Percentiles rank a stretch among this genome's conserved stretches.
These are phyloP conservation scores for Bisporella sp. DNA, from an alignment of 2,329 filamentous ascomycete species.

Conservation along the genomic window DNA sequence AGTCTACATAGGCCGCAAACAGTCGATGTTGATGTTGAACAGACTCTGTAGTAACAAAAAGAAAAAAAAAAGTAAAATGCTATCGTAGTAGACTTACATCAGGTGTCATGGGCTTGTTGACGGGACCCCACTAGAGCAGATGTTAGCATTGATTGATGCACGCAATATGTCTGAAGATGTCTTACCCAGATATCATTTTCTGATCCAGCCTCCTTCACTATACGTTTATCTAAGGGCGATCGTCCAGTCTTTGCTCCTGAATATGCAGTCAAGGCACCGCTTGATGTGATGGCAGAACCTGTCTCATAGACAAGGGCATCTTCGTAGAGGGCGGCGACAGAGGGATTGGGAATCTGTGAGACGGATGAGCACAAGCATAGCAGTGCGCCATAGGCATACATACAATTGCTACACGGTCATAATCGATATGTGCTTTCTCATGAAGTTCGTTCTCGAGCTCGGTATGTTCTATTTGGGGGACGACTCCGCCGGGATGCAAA, in stretches of 20 bases:
- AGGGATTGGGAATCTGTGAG: constrained; percentile 65
- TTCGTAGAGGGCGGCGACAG: constrained; percentile 94
- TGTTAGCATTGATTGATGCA: neutral
- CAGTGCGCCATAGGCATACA: constrained; percentile 31
- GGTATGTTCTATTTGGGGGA: constrained; percentile 67
- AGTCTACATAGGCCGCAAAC: too few species aligned
- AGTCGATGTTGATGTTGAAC: too few species aligned
- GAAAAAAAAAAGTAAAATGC: neutral
- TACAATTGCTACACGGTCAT: constrained; percentile 96
- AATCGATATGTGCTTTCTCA: constrained; percentile 97
- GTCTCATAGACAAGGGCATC: constrained; percentile 98
- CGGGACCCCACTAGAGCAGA: constrained; percentile 43
- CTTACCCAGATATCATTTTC: constrained; percentile 98
- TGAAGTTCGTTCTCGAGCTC: constrained; percentile 97
- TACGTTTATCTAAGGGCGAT: constrained; percentile 93
- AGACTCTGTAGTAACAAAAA: too few species aligned
- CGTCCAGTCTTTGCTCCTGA: constrained; percentile 97
- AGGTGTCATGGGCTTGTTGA: constrained; percentile 97
- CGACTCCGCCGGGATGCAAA: constrained; percentile 25
- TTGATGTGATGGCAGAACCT: constrained; percentile 93
- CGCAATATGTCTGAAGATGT: constrained; percentile 5
- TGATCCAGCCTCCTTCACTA: constrained; percentile 85
- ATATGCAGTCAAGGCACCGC: constrained; percentile 92
- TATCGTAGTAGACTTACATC: constrained; percentile 61
- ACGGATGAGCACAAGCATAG: constrained; percentile 2